Conservation (phyloP, 768 basidiomycete species). For the Suillus tomentosus region DNA sequence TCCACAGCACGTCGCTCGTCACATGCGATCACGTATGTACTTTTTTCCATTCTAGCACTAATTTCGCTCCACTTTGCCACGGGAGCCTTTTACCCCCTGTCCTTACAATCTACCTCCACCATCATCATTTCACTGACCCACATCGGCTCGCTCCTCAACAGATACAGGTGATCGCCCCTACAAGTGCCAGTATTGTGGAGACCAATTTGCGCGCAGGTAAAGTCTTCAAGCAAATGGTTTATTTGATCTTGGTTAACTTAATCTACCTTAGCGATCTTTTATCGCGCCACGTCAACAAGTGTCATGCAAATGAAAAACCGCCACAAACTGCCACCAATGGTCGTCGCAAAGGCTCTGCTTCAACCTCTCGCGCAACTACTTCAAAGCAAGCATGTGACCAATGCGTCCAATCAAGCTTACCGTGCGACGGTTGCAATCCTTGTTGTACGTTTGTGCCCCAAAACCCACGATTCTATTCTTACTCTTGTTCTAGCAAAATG, state of each 20-base stretch:
- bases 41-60: constrained; percentile 15
- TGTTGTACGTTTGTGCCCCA: constrained; percentile 55
- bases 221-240: constrained; percentile 16
- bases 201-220: constrained; percentile 86
- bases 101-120: constrained; percentile 14
- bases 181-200: constrained; percentile 85
- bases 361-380: constrained; percentile 71
- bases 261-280: constrained; percentile 65
- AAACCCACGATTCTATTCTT: constrained; percentile 13
- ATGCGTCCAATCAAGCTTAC: constrained; percentile 72
- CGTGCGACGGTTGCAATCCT: constrained; percentile 79
- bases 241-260: constrained; percentile 5
- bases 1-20: constrained; percentile 86
- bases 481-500: constrained; percentile 57
- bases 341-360: constrained; percentile 67
- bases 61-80: constrained; percentile 25
- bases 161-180: constrained; percentile 91
- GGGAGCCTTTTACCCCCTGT: constrained; percentile 12
- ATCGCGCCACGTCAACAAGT: constrained; percentile 86
- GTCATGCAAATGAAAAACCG: constrained; percentile 76
- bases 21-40: constrained; percentile 87
- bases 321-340: constrained; percentile 35
- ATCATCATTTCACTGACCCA: constrained; percentile 19
- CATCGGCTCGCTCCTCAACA: constrained; percentile 31
- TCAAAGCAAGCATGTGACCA: constrained; percentile 87